Base-by-base conservation (phyloP, 2,329 filamentous ascomycete species). In the Rugonectria rugulosa region DNA sequence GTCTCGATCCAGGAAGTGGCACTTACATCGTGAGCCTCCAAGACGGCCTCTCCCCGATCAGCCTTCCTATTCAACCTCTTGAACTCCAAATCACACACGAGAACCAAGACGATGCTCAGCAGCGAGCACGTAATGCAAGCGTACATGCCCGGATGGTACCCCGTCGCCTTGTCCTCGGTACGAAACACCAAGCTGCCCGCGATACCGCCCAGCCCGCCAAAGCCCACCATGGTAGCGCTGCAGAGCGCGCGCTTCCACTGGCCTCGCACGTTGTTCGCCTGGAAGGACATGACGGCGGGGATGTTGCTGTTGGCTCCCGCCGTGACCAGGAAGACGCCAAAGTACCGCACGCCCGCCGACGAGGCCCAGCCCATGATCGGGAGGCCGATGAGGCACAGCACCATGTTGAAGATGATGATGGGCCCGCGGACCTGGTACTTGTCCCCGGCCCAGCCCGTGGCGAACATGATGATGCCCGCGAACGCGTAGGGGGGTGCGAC, bases 211-310 rank as follows among this genome's bases (percentile, higher is more conserved):
- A 96, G 78, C 3, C 89, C 90, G 7, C 90, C 90, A 44, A 90
- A 85, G 1, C 88, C 89, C 4, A 95, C 88, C 2, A 94, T 81
- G 0, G 87, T 88, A 3, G 91, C 89, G 56, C 86, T 90, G 70
- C 86, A 88, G 63, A 95, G 88, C 1, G 91, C 91, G 42, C 92
- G 85, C 77, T 94, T 96, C 90, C 91, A 96, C 75, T 95, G 91
- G 0, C 91, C 91, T 48, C 90, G 87, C 68, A 96, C 88, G 73
- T 96, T 96, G 75, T 94, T 95, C 36, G 90, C 90, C 76, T 94
- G 91, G 76, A 91, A 95, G 0, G 90, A 83, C 77, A 96, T 85
- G 40, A 85, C 79, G 2, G 86, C 80, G 0, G 92, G 91, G 5
- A 94, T 80, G 70, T 95, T 95, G 61, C 87, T 83, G 72, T 92